Base-by-base conservation (phyloP, 768 basidiomycete species). In the Lanmaoa rubissima region DNA sequence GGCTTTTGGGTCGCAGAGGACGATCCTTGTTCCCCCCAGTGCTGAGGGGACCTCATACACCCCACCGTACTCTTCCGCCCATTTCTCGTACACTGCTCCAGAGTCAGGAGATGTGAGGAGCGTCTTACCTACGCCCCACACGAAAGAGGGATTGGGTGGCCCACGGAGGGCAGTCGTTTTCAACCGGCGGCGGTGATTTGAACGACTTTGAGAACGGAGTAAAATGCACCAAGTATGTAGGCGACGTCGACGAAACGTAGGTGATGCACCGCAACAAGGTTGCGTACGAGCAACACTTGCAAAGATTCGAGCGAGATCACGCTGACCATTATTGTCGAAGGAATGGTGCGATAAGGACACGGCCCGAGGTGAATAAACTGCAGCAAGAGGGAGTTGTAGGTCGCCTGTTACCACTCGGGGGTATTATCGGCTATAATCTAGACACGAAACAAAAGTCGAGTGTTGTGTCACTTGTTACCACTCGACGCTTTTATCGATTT, bases 1-100 rank as follows among this genome's bases (percentile, higher is more conserved):
- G 0, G 84, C 82, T 62, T 77, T 82, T 0, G 79, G 77, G 51
- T 82, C 82, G 48, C 74, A 72, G 6, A 82, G 65, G 5, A 79
- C 61, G 24, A 82, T 61, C 5, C 60, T 61, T 9, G 50, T 66
- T 0, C 71, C 61, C 0, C 78, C 78, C 7, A 82, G 56, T 1
- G 67, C 58, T 1, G 61, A 60, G 0, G 82, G 75, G n/a, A 82
- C 54, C 16, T 67, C 49, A 57, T 71, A 85, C 0, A 74, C 79
- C 2, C 75, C 61, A 8, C 85, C 84, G 35, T 82, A 82, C 44
- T 78, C 64, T 8, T 63, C 64, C 1, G 73, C 73, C 84, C 83
- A 85, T 6, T 68, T 54, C 53, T 82, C 81, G 57, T 73, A 77
- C 9, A 81, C 26, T 1, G 56, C 42, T 0, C 72, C 76, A 2